phyloP scores from a whole-genome alignment of 495 filamentous ascomycete species.

The Penicillium diatomitis region DNA sequence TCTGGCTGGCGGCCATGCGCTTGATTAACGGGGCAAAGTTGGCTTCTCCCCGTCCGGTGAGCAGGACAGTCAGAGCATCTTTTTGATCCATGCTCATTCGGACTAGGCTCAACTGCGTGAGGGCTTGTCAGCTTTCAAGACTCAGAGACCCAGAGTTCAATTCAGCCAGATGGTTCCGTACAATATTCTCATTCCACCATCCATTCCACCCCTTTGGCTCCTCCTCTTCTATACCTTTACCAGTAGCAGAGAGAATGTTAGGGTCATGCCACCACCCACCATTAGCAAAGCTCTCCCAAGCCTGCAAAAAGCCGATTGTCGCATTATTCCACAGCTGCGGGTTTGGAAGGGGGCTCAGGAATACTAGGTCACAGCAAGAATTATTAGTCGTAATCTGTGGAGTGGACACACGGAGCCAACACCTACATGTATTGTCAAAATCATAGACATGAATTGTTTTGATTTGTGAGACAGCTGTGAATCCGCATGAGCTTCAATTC shows the following conservation, averaged over 20 bases:
- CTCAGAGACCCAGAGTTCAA: neutral
- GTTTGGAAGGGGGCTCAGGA: slow-evolving; percentile 83
- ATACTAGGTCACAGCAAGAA: slow-evolving; percentile 47
- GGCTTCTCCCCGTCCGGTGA: slow-evolving; percentile 78
- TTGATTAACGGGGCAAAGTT: slow-evolving; percentile 73
- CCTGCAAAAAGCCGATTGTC: slow-evolving; percentile 67
- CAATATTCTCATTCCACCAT: slow-evolving; percentile 96
- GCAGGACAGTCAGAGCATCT: slow-evolving; percentile 74
- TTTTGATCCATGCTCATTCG: slow-evolving; percentile 76
- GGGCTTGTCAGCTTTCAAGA: slow-evolving; percentile 17
- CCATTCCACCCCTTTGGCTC: slow-evolving; percentile 79
- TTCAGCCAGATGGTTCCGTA: slow-evolving; percentile 18
- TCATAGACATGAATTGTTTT: slow-evolving; percentile 89
- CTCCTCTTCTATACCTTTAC: slow-evolving; percentile 73
- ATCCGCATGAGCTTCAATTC: too few species aligned
- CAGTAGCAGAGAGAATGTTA: slow-evolving; percentile 75
- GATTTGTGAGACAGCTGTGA: slow-evolving; percentile 52
- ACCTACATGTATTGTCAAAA: slow-evolving; percentile 91
- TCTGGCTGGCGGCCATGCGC: slow-evolving; percentile 69
- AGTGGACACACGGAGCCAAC: too few species aligned
- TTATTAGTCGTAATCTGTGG: too few species aligned
- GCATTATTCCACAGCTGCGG: slow-evolving; percentile 72
- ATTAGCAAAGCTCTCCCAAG: slow-evolving; percentile 64
- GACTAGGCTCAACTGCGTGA: slow-evolving; percentile 59
- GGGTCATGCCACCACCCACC: slow-evolving; percentile 98